Conservation (phyloP, 192 early-diverging fungal species). For the Coemansia sp. region DNA sequence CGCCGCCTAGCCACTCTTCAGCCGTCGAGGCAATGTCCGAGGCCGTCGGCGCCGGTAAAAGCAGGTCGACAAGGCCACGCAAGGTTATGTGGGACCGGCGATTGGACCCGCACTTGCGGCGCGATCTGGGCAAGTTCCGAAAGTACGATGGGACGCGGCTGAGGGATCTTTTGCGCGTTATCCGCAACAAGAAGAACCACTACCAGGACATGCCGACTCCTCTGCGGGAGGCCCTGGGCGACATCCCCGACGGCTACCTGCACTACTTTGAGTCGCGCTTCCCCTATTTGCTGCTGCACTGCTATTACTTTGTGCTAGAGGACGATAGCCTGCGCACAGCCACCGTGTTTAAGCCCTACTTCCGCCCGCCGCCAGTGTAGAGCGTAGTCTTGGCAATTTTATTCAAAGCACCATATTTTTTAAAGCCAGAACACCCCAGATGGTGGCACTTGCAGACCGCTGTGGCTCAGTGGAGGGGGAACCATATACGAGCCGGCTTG, state of each 20-base stretch:
- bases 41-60: constrained; percentile 2
- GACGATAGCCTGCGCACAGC: constrained; percentile 61
- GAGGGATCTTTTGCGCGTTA: constrained; percentile 82
- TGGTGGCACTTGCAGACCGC: no score
- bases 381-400: no score
- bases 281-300: constrained; percentile 83
- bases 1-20: constrained; percentile 13
- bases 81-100: constrained; percentile 44
- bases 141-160: constrained; percentile 86
- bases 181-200: constrained; percentile 98
- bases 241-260: constrained; percentile 83
- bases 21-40: constrained; percentile 32
- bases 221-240: constrained; percentile 75
- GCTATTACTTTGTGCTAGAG: constrained; percentile 79
- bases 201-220: constrained; percentile 85
- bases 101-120: constrained; percentile 60
- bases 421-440: no score
- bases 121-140: constrained; percentile 85
- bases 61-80: constrained; percentile 11
- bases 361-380: constrained; percentile 48
- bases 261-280: constrained; percentile 89
- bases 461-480: no score
- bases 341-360: constrained; percentile 68
- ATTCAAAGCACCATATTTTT: no score
- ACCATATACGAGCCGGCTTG: neutral